A percentile compares a stretch with the other conserved stretches of the same genome.
phyloP scores from a whole-genome alignment of 495 filamentous ascomycete genomes.

The Neurospora hispaniola region DNA sequence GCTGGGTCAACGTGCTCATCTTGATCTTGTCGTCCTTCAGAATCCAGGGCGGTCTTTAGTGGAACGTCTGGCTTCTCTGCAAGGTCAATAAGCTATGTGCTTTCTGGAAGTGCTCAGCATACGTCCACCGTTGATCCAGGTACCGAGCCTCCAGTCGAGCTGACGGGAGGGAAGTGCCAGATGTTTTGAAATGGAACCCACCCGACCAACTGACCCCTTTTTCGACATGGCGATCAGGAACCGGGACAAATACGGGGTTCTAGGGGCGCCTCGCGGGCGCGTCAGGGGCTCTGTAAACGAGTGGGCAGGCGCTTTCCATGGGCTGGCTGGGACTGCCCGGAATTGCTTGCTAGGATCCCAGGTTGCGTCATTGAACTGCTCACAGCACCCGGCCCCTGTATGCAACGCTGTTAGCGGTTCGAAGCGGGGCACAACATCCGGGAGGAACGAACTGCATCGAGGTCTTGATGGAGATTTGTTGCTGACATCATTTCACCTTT shows the following conservation, averaged over 20 bases:
- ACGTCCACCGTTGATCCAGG: conserved; percentile 22
- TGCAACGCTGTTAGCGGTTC: conserved; percentile 52
- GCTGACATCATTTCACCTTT: not conserved
- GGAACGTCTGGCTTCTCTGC: conserved; percentile 16
- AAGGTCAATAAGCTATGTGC: not conserved
- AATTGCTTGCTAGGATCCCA: conserved; percentile 1
- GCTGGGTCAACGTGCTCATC: conserved; percentile 80
- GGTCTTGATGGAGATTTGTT: not conserved
- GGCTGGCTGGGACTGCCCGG: not conserved
- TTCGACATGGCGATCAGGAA: not conserved
- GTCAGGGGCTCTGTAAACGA: not conserved
- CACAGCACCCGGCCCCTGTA: conserved; percentile 8
- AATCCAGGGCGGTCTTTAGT: conserved; percentile 79
- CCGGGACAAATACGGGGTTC: not conserved
- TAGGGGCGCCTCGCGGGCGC: not conserved
- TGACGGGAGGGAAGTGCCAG: not conserved
- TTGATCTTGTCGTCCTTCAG: conserved; percentile 88
- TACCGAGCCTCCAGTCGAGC: conserved; percentile 34
- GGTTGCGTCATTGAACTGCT: conserved; percentile 12
- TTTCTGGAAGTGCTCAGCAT: not conserved
- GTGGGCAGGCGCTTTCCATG: not conserved
- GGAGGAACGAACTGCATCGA: not conserved
- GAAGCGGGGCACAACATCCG: conserved; percentile 11
- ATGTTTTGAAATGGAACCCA: not conserved
- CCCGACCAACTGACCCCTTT: not conserved